These are phyloP conservation scores for Lyophyllum shimeji DNA, from an alignment of 768 basidiomycete species.

Conservation along the genomic window DNA sequence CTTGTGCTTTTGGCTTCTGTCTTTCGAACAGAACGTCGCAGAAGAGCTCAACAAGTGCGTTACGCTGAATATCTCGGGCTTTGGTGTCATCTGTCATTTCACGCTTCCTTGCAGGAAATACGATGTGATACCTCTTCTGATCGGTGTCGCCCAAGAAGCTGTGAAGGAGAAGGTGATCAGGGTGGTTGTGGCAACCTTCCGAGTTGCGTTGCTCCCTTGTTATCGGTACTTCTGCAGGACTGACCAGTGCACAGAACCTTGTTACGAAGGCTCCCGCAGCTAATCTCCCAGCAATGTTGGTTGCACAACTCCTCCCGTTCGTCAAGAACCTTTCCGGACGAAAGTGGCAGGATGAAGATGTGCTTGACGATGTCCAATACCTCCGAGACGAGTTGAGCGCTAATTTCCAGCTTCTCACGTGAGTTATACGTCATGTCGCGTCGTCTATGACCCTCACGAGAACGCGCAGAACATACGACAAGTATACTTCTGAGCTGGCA, in stretches of 20 bases:
- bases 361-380: conserved; percentile 88
- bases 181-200: conserved; percentile 88
- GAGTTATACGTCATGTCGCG: conserved; percentile 24
- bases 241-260: conserved; percentile 62
- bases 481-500: conserved; percentile 87
- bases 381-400: conserved; percentile 82
- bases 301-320: conserved; percentile 83
- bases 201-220: conserved; percentile 41
- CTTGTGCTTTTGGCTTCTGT: conserved; percentile 91
- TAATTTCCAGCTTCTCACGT: conserved; percentile 91
- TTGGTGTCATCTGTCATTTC: neutral
- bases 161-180: conserved; percentile 98
- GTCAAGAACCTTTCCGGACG: conserved; percentile 78
- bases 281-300: conserved; percentile 94
- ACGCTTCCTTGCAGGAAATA: conserved; percentile 59
- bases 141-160: conserved; percentile 81
- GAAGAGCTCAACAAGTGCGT: conserved; percentile 84
- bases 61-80: neutral
- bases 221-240: conserved; percentile 5
- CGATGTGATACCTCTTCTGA: conserved; percentile 84
- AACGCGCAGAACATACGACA: conserved; percentile 84
- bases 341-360: conserved; percentile 95
- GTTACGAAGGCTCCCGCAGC: conserved; percentile 82
- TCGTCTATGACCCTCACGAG: neutral
- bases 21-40: conserved; percentile 86